Percentiles rank a stretch among this genome's conserved stretches.
These are phyloP conservation scores for Paradendryphiella salina DNA, from an alignment of 2,329 filamentous ascomycete genomes.

Conservation along the genomic window DNA sequence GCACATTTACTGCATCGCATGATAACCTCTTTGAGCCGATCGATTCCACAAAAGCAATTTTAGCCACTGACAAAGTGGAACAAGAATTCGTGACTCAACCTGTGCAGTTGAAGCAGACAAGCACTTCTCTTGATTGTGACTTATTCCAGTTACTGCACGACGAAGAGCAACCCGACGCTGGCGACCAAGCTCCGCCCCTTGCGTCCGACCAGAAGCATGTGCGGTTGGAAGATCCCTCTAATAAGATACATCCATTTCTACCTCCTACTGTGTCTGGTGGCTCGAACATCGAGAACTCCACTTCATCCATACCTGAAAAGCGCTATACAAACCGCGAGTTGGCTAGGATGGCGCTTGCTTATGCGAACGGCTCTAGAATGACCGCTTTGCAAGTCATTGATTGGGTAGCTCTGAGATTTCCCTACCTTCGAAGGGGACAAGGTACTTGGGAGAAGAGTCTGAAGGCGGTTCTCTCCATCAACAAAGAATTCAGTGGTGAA, in stretches of 20 bases:
- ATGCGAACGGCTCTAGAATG: constrained; percentile 14
- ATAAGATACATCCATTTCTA: background rate
- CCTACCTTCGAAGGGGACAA: constrained; percentile 12
- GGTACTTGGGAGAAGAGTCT: constrained; percentile 22
- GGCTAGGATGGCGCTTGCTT: constrained; percentile 19
- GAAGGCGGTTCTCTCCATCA: constrained; percentile 12
- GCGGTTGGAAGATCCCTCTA: background rate
- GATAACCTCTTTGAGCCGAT: background rate
- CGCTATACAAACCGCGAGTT: constrained; percentile 11
- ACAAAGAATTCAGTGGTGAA: constrained; percentile 15
- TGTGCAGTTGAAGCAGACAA: background rate
- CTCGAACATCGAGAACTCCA: background rate
- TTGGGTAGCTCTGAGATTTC: constrained; percentile 18
- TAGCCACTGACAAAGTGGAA: background rate
- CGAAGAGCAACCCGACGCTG: background rate
- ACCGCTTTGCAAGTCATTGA: constrained; percentile 13
- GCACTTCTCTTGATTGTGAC: background rate
- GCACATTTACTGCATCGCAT: background rate
- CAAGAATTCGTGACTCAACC: background rate
- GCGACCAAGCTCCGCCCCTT: background rate
- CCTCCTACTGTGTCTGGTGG: background rate
- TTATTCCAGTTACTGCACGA: background rate
- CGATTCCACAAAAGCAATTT: background rate
- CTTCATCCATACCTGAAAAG: background rate
- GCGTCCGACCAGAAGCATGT: background rate